Evolutionary conservation across 768 basidiomycete species (phyloP).

Genomic region (Myochromella boudieri): DNA sequence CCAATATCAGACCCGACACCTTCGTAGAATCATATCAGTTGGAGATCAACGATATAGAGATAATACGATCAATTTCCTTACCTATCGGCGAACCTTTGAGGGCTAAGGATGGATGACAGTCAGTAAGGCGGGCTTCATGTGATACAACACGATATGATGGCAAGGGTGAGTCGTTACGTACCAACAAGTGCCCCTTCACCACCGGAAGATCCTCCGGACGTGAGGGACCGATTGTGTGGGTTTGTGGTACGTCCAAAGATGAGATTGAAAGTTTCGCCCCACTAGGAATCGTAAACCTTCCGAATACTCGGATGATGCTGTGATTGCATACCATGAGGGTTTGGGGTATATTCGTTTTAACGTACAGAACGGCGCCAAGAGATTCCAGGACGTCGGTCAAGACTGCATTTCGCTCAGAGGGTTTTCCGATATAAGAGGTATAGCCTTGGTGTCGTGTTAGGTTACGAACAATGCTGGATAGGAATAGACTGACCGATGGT

Average conservation of each 20-base stretch:
- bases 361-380: constrained; percentile 69
- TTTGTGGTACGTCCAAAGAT: constrained; percentile 80
- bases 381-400: constrained; percentile 67
- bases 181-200: constrained; percentile 83
- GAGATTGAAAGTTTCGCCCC: constrained; percentile 75
- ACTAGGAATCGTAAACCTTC: constrained; percentile 38
- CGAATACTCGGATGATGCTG: not conserved
- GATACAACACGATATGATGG: too few relatives aligned
- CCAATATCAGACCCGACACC: constrained; percentile 84
- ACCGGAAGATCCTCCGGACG: constrained; percentile 80
- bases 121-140: not conserved
- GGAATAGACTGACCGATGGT: constrained; percentile 49
- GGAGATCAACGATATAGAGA: not conserved
- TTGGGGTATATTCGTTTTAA: constrained; percentile 77
- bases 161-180: too few relatives aligned
- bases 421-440: constrained; percentile 67
- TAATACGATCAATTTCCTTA: constrained; percentile 12
- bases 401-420: constrained; percentile 56
- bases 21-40: constrained; percentile 27
- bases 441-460: constrained; percentile 46
- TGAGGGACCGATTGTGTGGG: constrained; percentile 70
- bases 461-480: not conserved
- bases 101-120: constrained; percentile 24
- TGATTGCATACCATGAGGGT: constrained; percentile 58
- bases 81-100: constrained; percentile 46